These are phyloP conservation scores for Prosopis cineraria DNA, from an alignment of 306 rosid species.

Conservation along the genomic window DNA sequence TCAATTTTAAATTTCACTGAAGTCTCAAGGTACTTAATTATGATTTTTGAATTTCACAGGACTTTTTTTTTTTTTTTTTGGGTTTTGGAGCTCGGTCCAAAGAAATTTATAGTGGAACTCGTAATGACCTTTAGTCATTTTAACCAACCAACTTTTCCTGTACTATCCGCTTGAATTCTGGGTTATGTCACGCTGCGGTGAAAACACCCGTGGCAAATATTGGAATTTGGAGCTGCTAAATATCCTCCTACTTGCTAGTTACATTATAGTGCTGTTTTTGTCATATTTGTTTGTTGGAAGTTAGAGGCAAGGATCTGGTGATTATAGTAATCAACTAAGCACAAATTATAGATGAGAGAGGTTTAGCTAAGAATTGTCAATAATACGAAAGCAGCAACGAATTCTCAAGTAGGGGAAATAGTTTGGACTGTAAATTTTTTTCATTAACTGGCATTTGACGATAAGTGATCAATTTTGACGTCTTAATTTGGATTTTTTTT, in stretches of 20 bases:
- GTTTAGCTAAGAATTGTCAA: conserved; percentile 1
- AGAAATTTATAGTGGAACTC: neutral
- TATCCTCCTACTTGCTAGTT: neutral
- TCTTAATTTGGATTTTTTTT: conserved; percentile 8
- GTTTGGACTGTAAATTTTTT: conserved; percentile 5
- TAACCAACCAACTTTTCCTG: neutral
- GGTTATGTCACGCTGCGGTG: neutral
- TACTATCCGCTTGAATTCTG: neutral
- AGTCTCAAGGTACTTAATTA: too few species aligned
- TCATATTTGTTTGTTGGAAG: conserved; percentile 4
- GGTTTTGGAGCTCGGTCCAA: neutral
- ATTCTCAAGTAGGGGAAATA: neutral
- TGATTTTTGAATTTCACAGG: too few species aligned
- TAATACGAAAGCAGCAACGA: neutral
- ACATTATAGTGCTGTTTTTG: neutral
- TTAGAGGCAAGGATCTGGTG: conserved; percentile 10
- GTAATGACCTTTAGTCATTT: neutral
- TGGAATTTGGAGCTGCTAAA: conserved; percentile 7
- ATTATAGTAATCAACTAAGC: conserved; percentile 5
- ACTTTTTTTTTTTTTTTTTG: too few species aligned
- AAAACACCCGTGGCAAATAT: neutral
- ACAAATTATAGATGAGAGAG: neutral
- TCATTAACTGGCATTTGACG: neutral
- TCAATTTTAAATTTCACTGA: too few species aligned
- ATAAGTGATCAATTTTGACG: neutral